Conservation (phyloP, 306 rosid genomes). For the Vicia sativa region DNA sequence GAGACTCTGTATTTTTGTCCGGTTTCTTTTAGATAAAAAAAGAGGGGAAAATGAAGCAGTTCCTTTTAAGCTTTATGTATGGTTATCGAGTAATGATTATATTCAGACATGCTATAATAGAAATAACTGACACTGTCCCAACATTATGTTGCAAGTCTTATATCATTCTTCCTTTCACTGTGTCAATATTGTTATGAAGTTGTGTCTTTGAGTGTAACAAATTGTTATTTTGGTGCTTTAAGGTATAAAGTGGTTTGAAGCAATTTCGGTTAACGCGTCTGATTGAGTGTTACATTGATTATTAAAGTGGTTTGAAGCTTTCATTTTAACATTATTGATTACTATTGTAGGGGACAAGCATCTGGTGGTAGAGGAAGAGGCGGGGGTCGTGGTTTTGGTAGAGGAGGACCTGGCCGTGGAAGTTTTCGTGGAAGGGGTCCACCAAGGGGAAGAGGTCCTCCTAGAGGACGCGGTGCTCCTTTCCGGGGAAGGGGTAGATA, state of each 20-base stretch:
- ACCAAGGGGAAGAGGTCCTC: slow-evolving; percentile 78
- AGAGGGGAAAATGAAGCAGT: no score
- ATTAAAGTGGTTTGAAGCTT: slow-evolving; percentile 9
- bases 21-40: no score
- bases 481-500: slow-evolving; percentile 93
- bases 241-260: slow-evolving; percentile 13
- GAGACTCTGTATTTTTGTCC: no score
- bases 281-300: neutral
- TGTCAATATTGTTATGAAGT: neutral
- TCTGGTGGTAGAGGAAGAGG: slow-evolving; percentile 45
- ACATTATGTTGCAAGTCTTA: neutral
- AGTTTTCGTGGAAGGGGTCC: slow-evolving; percentile 85
- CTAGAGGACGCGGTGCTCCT: slow-evolving; percentile 80
- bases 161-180: neutral
- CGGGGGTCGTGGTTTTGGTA: slow-evolving; percentile 25
- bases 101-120: neutral
- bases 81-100: neutral
- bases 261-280: slow-evolving; percentile 18
- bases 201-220: neutral
- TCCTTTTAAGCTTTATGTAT: no score
- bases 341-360: slow-evolving; percentile 68
- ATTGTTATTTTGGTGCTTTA: slow-evolving; percentile 3
- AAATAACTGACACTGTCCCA: neutral
- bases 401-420: slow-evolving; percentile 40
- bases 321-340: slow-evolving; percentile 30